phyloP scores from a whole-genome alignment of 208 protist species.

The Lotmaria passim region DNA sequence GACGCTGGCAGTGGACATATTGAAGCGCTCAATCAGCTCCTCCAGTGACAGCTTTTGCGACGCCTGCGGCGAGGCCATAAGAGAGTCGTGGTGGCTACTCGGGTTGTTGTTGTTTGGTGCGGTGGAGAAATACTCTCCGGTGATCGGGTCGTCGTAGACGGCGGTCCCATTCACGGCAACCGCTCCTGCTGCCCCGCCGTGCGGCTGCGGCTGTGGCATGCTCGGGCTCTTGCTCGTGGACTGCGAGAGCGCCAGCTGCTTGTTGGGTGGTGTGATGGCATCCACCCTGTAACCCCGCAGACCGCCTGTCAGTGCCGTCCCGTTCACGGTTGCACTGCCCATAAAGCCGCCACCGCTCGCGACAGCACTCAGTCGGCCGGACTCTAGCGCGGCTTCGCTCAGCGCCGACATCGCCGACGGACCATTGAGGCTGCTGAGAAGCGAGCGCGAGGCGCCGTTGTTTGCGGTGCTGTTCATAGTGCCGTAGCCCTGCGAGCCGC shows the following conservation, averaged over 20 bases:
- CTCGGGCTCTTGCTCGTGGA: conserved; percentile 30
- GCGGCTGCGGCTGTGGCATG: conserved; percentile 9
- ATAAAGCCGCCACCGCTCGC: conserved; percentile 21
- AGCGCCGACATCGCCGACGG: conserved; percentile 16
- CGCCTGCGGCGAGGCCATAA: conserved; percentile 56
- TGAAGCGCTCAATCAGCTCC: conserved; percentile 54
- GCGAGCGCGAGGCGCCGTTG: conserved; percentile 15
- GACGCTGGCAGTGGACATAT: conserved; percentile 19
- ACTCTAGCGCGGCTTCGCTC: conserved; percentile 17
- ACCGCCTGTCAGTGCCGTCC: conserved; percentile 1
- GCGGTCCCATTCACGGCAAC: neutral
- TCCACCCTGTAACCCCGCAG: conserved; percentile 21
- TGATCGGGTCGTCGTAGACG: conserved; percentile 24
- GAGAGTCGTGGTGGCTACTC: conserved; percentile 34
- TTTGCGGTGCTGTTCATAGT: neutral
- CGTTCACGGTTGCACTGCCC: conserved; percentile 20
- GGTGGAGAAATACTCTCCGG: conserved; percentile 31
- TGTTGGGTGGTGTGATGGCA: conserved; percentile 33
- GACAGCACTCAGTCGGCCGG: conserved; percentile 11
- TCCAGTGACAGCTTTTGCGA: conserved; percentile 48
- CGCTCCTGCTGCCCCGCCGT: neutral
- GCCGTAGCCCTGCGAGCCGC: conserved; percentile 8
- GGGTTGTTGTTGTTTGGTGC: conserved; percentile 18
- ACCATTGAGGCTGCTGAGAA: conserved; percentile 34
- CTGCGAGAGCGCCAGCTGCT: conserved; percentile 33